Evolutionary conservation across 2,329 filamentous ascomycete species (phyloP).

Genomic region (Hymenoscyphus salicellus): DNA sequence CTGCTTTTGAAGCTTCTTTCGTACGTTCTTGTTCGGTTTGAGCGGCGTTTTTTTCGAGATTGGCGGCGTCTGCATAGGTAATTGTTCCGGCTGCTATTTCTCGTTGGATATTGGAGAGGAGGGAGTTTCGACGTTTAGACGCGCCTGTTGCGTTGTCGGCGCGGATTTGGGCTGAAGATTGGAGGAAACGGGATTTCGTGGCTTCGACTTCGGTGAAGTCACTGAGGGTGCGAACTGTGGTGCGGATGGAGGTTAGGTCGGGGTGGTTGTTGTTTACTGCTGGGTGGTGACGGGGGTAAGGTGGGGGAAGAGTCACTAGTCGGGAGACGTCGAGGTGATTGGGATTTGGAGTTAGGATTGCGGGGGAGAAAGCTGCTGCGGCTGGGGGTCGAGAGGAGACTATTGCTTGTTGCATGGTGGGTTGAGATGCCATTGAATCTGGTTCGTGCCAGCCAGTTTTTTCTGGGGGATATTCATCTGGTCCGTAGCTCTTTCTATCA

Average conservation of each 20-base stretch:
- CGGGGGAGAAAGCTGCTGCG: constrained; percentile 35
- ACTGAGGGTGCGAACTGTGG: constrained; percentile 68
- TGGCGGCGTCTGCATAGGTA: constrained; percentile 77
- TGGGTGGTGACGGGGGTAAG: constrained; percentile 90
- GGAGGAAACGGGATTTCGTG: constrained; percentile 61
- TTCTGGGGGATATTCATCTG: constrained; percentile 61
- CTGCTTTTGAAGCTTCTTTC: constrained; percentile 71
- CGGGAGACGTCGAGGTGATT: constrained; percentile 79
- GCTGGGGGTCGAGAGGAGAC: constrained; percentile 25
- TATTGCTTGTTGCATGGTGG: constrained; percentile 30
- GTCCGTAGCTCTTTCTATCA: constrained; percentile 28
- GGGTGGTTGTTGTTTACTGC: constrained; percentile 96
- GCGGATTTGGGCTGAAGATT: constrained; percentile 55
- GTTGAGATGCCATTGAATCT: constrained; percentile 9
- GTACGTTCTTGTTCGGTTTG: constrained; percentile 66
- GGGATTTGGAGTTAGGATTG: constrained; percentile 46
- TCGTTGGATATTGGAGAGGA: constrained; percentile 72
- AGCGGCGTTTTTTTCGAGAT: constrained; percentile 73
- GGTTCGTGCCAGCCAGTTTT: constrained; percentile 56
- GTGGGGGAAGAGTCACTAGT: constrained; percentile 86
- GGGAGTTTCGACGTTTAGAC: constrained; percentile 55
- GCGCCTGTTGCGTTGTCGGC: constrained; percentile 53
- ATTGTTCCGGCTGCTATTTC: constrained; percentile 77
- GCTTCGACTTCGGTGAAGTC: constrained; percentile 69
- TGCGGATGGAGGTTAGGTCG: constrained; percentile 74